phyloP scores from a whole-genome alignment of 2,329 filamentous ascomycete genomes.

The Alternaria panax region DNA sequence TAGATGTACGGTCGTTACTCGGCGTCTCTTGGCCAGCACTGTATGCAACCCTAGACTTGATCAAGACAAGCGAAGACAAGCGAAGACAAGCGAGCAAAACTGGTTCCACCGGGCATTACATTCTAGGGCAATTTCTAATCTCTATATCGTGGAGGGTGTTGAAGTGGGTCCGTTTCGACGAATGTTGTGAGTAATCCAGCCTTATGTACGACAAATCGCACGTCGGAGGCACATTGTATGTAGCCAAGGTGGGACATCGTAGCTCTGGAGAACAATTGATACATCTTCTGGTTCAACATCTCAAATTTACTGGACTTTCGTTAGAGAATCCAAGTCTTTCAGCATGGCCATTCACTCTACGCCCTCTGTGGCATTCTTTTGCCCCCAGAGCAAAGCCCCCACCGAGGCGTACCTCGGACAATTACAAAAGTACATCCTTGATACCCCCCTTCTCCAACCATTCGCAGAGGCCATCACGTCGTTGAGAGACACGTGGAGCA shows the following conservation, averaged over 20 bases:
- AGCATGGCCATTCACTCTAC: not conserved
- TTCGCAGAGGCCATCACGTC: slow-evolving; percentile 12
- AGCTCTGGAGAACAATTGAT: not conserved
- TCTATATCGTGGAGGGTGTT: not conserved
- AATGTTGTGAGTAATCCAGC: not conserved
- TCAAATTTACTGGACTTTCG: not conserved
- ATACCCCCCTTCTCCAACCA: slow-evolving; percentile 2
- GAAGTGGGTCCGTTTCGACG: slow-evolving; percentile 2
- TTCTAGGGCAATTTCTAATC: not conserved
- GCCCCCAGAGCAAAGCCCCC: slow-evolving; percentile 31
- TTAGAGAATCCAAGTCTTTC: not conserved
- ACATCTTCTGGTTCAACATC: not conserved
- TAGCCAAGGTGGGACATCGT: not conserved
- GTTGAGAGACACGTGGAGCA: slow-evolving; percentile 13
- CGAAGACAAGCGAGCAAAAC: slow-evolving; percentile 2
- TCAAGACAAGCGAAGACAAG: no score
- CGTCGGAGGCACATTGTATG: not conserved
- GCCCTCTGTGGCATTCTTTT: slow-evolving; percentile 29
- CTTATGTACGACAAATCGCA: not conserved
- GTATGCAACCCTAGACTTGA: slow-evolving; percentile 3
- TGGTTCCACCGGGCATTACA: not conserved
- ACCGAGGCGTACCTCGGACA: slow-evolving; percentile 23
- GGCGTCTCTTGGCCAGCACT: not conserved
- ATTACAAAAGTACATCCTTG: slow-evolving; percentile 22
- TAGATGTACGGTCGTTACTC: slow-evolving; percentile 32